Percentiles rank a stretch among this genome's conserved stretches.
Evolutionary conservation across 345 rosid genomes (phyloP).

Genomic region (Moricandia moricandioides): DNA sequence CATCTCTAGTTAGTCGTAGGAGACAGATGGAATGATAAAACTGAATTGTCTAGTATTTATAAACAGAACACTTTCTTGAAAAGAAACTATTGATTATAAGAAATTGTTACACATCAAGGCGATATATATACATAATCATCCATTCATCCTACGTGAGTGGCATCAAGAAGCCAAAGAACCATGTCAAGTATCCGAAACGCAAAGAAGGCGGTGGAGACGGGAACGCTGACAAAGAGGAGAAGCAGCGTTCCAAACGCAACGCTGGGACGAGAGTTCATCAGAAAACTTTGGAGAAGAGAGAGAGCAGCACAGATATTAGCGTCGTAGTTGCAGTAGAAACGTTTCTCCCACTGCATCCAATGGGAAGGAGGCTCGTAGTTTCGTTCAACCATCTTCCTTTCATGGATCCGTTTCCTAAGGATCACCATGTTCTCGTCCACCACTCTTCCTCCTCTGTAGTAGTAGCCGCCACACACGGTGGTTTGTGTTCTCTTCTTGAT

Average conservation of each 20-base stretch:
- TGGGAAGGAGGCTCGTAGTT: constrained; percentile 56
- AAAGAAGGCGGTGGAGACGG: constrained; percentile 33
- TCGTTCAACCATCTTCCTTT: constrained; percentile 60
- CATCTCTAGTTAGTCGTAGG: not conserved
- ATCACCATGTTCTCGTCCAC: constrained; percentile 68
- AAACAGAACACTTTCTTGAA: not conserved
- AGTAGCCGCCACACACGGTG: constrained; percentile 19
- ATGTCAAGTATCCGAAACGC: constrained; percentile 19
- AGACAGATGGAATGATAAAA: not conserved
- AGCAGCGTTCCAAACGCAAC: constrained; percentile 49
- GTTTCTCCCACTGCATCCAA: constrained; percentile 80
- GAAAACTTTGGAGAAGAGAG: constrained; percentile 45
- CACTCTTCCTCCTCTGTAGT: constrained; percentile 36
- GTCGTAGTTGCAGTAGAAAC: constrained; percentile 44
- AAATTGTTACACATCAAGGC: not conserved
- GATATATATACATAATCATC: not conserved
- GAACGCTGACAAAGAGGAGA: constrained; percentile 49
- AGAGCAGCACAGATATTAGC: constrained; percentile 44
- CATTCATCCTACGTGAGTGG: constrained; percentile 10
- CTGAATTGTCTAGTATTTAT: not conserved
- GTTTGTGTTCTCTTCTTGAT: constrained; percentile 8
- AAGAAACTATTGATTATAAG: not conserved
- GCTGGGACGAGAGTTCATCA: constrained; percentile 64
- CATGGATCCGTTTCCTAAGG: constrained; percentile 56
- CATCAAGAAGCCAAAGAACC: constrained; percentile 4